Evolutionary conservation across 768 basidiomycete genomes (phyloP).

Genomic region (Mycena kentingensis): DNA sequence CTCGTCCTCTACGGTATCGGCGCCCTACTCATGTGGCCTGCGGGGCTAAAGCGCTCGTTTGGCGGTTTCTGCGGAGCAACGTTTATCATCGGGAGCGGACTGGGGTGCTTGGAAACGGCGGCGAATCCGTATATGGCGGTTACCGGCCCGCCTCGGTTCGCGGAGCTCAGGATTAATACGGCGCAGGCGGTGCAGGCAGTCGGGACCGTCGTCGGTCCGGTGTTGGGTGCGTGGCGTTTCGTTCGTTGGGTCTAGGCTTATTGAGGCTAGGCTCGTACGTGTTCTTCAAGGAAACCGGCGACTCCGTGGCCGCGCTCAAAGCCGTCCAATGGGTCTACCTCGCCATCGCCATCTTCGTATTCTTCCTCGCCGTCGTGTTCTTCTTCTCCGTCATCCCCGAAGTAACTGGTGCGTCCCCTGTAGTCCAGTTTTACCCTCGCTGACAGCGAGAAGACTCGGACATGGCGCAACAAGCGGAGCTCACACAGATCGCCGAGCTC

Average conservation of each 20-base stretch:
- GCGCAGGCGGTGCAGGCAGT: constrained; percentile 38
- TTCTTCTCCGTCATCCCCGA: constrained; percentile 37
- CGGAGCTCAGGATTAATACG: constrained; percentile 36
- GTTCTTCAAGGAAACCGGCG: constrained; percentile 36
- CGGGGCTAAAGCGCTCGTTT: constrained; percentile 35
- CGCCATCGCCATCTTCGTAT: constrained; percentile 37
- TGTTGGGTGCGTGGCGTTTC: constrained; percentile 23
- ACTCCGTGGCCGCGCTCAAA: constrained; percentile 32
- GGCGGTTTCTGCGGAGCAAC: constrained; percentile 40
- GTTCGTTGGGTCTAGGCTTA: no score
- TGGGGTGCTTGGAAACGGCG: constrained; percentile 36
- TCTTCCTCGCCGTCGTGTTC: constrained; percentile 34
- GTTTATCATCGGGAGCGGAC: constrained; percentile 37
- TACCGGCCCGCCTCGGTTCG: constrained; percentile 36
- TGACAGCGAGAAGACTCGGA: constrained; percentile 28
- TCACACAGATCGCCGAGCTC: constrained; percentile 32
- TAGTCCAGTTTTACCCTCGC: not conserved
- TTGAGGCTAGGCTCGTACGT: constrained; percentile 28
- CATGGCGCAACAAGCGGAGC: constrained; percentile 37
- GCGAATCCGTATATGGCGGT: constrained; percentile 41
- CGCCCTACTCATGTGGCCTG: constrained; percentile 39
- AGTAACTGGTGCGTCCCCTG: constrained; percentile 30
- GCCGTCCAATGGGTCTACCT: constrained; percentile 40
- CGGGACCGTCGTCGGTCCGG: constrained; percentile 36
- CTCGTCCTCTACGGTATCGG: constrained; percentile 35